A percentile compares a stretch with the other conserved stretches of the same genome.
phyloP scores from a whole-genome alignment of 768 basidiomycete species.

The Lactifluus echinatus region DNA sequence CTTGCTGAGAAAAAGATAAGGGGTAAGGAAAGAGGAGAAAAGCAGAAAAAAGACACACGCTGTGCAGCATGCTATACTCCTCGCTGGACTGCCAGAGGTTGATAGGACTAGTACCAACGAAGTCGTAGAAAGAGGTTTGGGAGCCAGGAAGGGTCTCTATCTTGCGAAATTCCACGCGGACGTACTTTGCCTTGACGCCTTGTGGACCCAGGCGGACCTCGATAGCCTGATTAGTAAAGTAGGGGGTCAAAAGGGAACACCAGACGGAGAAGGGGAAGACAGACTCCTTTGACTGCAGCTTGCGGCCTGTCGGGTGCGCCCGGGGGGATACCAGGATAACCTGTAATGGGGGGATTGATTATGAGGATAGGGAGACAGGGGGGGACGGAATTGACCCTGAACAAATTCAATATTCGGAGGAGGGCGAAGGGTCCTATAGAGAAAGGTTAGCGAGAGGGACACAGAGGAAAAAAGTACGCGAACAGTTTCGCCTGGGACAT shows the following conservation, averaged over 20 bases:
- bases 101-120: constrained; percentile 73
- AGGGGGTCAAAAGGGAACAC: constrained; percentile 3
- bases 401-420: constrained; percentile 88
- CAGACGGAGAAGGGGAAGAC: constrained; percentile 24
- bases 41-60: constrained; percentile 38
- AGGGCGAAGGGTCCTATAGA: constrained; percentile 62
- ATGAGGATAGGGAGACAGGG: neutral
- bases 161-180: constrained; percentile 85
- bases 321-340: constrained; percentile 87
- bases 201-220: constrained; percentile 71
- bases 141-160: constrained; percentile 74
- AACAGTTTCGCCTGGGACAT: constrained; percentile 17
- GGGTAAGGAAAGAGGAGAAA: neutral
- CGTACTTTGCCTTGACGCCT: constrained; percentile 86
- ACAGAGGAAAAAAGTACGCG: neutral
- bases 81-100: constrained; percentile 76
- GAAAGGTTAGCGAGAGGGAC: neutral
- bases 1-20: constrained; percentile 43
- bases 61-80: constrained; percentile 59
- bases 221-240: constrained; percentile 51
- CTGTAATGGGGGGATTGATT: constrained; percentile 30
- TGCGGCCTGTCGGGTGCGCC: constrained; percentile 65
- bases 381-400: constrained; percentile 39
- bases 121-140: constrained; percentile 67
- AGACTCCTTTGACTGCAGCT: constrained; percentile 77